Base-by-base conservation (phyloP, 2,329 filamentous ascomycete species). In the Monosporascus ibericus region DNA sequence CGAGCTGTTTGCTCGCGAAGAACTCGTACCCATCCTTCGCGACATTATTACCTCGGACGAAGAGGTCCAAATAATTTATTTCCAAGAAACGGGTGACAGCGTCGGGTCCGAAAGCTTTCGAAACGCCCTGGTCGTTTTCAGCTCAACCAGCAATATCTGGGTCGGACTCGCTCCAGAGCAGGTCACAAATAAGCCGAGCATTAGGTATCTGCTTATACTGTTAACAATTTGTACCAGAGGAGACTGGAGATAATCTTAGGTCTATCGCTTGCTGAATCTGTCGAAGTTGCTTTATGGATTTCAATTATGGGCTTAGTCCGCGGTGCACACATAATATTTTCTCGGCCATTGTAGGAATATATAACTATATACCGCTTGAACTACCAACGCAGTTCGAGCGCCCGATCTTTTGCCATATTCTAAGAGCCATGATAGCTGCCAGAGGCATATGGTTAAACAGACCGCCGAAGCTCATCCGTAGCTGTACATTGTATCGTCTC, bases 301-400 rank as follows among this genome's bases (percentile, higher is more conserved):
- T 96, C 61, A 99, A 80, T 70, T 96, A 94, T 44, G 94, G 94
- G 73, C 91, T 96, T 67, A 99, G 77, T 68, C 94, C 94, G 69
- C 94, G 94, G 75, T 97, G 94, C 92, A 99, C 96, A 68, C 92
- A 96, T 79, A 97, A 97, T 70, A 99, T 97, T 87, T 80, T 96
- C 94, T 68, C 96, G n/a, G n/a, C n/a, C n/a, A n/a, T n/a, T n/a
- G n/a, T n/a, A n/a, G n/a, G n/a, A n/a, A n/a, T n/a, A n/a, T n/a
- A n/a, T n/a, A n/a, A n/a, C n/a, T n/a, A n/a, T n/a, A n/a, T n/a
- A n/a, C n/a, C n/a, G n/a, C n/a, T n/a, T n/a, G n/a, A n/a, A n/a
- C n/a, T n/a, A n/a, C n/a, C n/a, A n/a, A n/a, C n/a, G n/a, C n/a
- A n/a, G n/a, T n/a, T n/a, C n/a, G n/a, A n/a, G n/a, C n/a, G n/a